Evolutionary conservation across 768 basidiomycete species (phyloP), one percentile per base, ranked within the genome.

Genomic region (Lactifluus pinguis): DNA sequence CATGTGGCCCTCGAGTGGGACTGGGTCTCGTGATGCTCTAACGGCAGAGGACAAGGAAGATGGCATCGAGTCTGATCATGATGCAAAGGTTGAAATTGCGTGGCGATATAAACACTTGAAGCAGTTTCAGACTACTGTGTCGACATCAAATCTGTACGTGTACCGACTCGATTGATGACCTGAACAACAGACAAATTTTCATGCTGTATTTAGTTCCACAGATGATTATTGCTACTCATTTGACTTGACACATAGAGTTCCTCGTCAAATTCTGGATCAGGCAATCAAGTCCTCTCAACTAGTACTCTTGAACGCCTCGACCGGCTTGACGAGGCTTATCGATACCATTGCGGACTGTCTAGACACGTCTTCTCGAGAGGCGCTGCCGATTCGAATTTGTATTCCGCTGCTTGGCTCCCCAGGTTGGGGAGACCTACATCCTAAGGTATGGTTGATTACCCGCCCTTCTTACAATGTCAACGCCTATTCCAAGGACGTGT

Each of bases 71-170:
- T 69, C 69, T 13, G 77, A 77, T 65, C 69, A 67, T 39, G 79
- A 75, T 45, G 77, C 83, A 30, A 85, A 84, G 67, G 88, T 95
- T 65, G 95, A 89, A 76, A 98, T 99, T 67, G 97, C 97, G 34
- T 99, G 97, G 91, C 81, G 97, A 69, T 99, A 99, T 72, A 92
- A 92, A 68, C 80, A 85, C 59, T 89, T 98, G 89, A 90, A 87
- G 74, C 85, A 79, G 73, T 95, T 97, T 71, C 83, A 91, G 74
- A 97, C 94, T 4, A 92, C 91, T 2, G 84, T 93, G 21, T 70
- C 76, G 41, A 63, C 75, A 51, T 70, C 77, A 49, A 73, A 74
- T 64, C 73, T 74, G 78, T 81, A 78, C 71, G 83, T 81, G 60
- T 55, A 53, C 36, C 49, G 21, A 45, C 42, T 49, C 48, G 50